Conservation (phyloP, 2,329 filamentous ascomycete genomes). For the Stagonosporopsis chrysanthemi region DNA sequence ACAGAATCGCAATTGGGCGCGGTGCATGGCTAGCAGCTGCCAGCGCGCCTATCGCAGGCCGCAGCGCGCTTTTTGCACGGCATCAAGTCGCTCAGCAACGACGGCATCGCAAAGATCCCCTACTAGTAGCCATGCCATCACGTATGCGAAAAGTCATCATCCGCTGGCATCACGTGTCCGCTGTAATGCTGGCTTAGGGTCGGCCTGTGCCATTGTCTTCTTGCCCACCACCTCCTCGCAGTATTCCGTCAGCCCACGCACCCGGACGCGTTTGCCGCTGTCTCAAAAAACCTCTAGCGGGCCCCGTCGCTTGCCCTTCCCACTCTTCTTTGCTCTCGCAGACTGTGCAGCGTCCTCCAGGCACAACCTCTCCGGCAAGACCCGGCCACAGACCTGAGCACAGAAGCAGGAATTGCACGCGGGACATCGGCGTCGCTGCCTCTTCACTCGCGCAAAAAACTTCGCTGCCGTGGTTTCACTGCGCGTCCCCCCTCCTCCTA, state of each 20-base stretch:
- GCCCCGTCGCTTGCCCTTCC: conserved; percentile 23
- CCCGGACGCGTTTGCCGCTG: conserved; percentile 35
- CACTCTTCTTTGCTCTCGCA: conserved; percentile 15
- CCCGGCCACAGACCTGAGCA: conserved; percentile 32
- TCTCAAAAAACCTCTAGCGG: conserved; percentile 27
- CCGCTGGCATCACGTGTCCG: conserved; percentile 27
- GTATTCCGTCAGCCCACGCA: conserved; percentile 23
- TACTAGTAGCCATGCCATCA: conserved; percentile 2
- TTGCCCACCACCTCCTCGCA: conserved; percentile 17
- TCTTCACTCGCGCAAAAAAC: conserved; percentile 36
- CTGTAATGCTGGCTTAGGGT: conserved; percentile 8
- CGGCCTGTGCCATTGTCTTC: conserved; percentile 6
- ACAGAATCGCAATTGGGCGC: conserved; percentile 30
- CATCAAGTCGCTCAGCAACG: conserved; percentile 24
- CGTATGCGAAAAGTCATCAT: conserved; percentile 23
- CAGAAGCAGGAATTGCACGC: conserved; percentile 34
- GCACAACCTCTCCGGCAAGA: conserved; percentile 32
- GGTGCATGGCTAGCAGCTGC: conserved; percentile 22
- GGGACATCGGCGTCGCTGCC: conserved; percentile 36
- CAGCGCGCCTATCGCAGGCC: conserved; percentile 12
- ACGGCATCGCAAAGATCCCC: conserved; percentile 15
- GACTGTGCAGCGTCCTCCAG: conserved; percentile 1
- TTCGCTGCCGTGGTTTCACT: conserved; percentile 31
- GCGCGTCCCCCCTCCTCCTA: conserved; percentile 27
- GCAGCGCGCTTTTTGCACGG: conserved; percentile 21